Evolutionary conservation across 495 filamentous ascomycete genomes (phyloP).

Genomic region (Annulohypoxylon nitens): DNA sequence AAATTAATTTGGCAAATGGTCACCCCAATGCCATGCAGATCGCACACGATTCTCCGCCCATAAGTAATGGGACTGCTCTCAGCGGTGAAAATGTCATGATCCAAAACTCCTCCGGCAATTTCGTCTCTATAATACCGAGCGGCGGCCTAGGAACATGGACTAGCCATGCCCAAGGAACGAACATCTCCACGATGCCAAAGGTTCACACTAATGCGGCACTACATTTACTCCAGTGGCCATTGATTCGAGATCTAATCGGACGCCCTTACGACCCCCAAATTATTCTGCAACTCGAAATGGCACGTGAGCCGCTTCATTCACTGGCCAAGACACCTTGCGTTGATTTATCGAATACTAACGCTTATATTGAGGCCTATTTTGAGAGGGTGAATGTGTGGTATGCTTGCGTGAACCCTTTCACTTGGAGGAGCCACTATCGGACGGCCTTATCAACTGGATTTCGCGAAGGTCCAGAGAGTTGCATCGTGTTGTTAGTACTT

Average conservation of each 20-base stretch:
- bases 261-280: constrained; percentile 82
- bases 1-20: constrained; percentile 70
- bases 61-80: constrained; percentile 76
- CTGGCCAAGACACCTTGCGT: constrained; percentile 71
- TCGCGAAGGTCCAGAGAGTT: constrained; percentile 82
- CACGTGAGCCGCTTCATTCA: constrained; percentile 76
- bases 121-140: constrained; percentile 70
- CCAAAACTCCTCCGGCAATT: constrained; percentile 57
- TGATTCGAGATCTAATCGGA: constrained; percentile 81
- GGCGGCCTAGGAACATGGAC: constrained; percentile 81
- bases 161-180: constrained; percentile 67
- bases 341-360: constrained; percentile 79
- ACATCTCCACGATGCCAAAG: constrained; percentile 87
- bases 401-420: constrained; percentile 85
- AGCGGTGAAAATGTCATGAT: constrained; percentile 73
- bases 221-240: constrained; percentile 82
- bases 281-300: constrained; percentile 84
- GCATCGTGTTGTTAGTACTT: constrained; percentile 82
- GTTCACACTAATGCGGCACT: constrained; percentile 83
- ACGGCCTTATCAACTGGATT: constrained; percentile 78
- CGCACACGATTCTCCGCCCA: constrained; percentile 71
- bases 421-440: constrained; percentile 81
- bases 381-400: constrained; percentile 86
- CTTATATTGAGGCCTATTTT: constrained; percentile 82
- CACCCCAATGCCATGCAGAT: constrained; percentile 59